Evolutionary conservation across 179 eudicot genomes (phyloP).

Genomic region (Amaranthus tricolor): DNA sequence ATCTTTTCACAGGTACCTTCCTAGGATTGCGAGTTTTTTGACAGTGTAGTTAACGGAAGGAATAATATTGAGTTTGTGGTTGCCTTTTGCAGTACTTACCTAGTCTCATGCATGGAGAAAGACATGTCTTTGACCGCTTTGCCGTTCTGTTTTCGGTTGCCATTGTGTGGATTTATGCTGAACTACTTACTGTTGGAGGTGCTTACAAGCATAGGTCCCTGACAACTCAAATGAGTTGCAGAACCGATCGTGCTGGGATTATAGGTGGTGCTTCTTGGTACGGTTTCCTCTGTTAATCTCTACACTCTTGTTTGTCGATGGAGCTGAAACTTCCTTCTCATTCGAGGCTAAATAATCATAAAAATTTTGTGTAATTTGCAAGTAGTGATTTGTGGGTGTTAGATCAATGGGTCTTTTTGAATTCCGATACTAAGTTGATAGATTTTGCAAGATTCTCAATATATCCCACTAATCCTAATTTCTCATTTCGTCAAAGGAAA

Average conservation of each 20-base stretch:
- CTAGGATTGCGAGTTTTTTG: background rate
- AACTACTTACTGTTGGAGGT: constrained; percentile 83
- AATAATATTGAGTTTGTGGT: background rate
- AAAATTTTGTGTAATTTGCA: background rate
- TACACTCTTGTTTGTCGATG: background rate
- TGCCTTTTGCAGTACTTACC: constrained; percentile 69
- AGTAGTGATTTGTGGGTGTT: background rate
- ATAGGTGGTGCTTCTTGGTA: constrained; percentile 85
- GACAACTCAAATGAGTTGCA: constrained; percentile 73
- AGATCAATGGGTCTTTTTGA: background rate
- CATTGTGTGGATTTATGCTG: constrained; percentile 90
- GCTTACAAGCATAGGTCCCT: constrained; percentile 67
- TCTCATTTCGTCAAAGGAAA: background rate
- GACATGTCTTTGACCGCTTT: constrained; percentile 68
- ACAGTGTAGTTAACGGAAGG: background rate
- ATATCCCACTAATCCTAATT: background rate
- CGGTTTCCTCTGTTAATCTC: constrained; percentile 3
- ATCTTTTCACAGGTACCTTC: constrained; percentile 75
- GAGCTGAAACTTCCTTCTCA: background rate
- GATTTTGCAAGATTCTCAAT: background rate
- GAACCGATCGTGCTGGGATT: constrained; percentile 93
- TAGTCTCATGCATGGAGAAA: constrained; percentile 63
- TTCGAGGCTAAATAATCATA: background rate
- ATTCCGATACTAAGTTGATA: background rate
- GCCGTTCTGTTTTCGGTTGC: constrained; percentile 79